Evolutionary conservation across 768 basidiomycete genomes (phyloP).

Genomic region (Trametes elegans): DNA sequence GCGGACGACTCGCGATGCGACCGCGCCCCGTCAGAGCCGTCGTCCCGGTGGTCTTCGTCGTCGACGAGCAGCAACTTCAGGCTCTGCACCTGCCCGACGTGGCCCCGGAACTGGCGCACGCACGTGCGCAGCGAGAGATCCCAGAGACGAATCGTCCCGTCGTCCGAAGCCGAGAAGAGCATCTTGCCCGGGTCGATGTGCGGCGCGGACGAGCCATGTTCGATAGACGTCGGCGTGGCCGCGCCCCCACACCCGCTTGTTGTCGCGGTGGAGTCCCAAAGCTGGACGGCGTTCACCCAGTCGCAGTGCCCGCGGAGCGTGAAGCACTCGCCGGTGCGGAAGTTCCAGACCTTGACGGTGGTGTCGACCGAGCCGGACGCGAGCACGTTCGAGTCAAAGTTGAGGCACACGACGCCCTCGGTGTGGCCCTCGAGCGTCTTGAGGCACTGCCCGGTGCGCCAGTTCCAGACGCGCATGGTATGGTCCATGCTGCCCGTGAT

Average conservation of each 20-base stretch:
- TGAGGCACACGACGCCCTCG: conserved; percentile 86
- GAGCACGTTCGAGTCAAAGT: conserved; percentile 88
- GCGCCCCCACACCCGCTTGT: conserved; percentile 19
- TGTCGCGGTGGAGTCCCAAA: conserved; percentile 73
- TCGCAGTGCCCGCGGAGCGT: conserved; percentile 90
- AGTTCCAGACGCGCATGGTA: conserved; percentile 95
- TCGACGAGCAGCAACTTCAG: conserved; percentile 75
- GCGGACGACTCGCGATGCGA: background rate
- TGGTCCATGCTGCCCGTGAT: conserved; percentile 97
- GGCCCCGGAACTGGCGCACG: conserved; percentile 81
- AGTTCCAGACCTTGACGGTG: conserved; percentile 96
- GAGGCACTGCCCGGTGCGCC: conserved; percentile 86
- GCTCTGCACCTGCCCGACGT: conserved; percentile 93
- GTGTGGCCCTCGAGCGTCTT: conserved; percentile 88
- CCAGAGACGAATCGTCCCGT: conserved; percentile 92
- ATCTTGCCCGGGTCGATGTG: conserved; percentile 84
- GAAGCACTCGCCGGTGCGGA: conserved; percentile 88
- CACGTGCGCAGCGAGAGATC: conserved; percentile 81
- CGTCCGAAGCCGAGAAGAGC: conserved; percentile 96
- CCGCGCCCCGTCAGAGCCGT: conserved; percentile 24
- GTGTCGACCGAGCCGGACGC: conserved; percentile 92
- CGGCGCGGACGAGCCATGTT: conserved; percentile 25
- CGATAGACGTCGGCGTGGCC: conserved; percentile 1
- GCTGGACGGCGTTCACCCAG: conserved; percentile 93
- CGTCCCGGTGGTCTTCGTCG: conserved; percentile 45